phyloP scores from a whole-genome alignment of 352 stramenopile genomes.

The Saprolegnia parasitica region DNA sequence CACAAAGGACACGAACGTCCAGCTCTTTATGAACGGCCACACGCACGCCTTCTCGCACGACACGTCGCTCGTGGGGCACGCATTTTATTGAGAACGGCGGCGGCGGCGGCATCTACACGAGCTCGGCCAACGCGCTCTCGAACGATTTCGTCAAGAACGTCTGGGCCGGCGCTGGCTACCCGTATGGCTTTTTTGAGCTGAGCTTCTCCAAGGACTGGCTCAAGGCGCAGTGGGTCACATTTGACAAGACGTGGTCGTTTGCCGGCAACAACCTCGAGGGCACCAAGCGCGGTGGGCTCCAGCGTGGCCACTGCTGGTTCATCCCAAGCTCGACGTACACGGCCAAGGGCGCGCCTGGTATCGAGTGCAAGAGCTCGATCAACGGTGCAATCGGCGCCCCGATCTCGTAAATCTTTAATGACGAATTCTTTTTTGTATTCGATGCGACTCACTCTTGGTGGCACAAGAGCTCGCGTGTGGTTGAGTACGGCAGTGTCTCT shows the following conservation, averaged over 20 bases:
- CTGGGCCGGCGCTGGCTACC: conserved; percentile 56
- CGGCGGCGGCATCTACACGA: conserved; percentile 73
- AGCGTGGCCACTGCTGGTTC: conserved; percentile 72
- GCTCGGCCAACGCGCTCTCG: conserved; percentile 57
- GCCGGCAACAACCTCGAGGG: conserved; percentile 41
- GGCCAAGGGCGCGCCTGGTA: conserved; percentile 1
- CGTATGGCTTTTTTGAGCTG: conserved; percentile 72
- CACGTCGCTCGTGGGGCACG: conserved; percentile 40
- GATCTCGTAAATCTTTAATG: conserved; percentile 5
- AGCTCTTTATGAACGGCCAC: conserved; percentile 31
- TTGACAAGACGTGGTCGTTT: conserved; percentile 60
- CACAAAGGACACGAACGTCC: conserved; percentile 36
- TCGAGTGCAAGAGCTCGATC: conserved; percentile 18
- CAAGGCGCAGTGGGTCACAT: conserved; percentile 64
- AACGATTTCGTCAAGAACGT: conserved; percentile 42
- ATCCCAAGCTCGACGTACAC: conserved; percentile 34
- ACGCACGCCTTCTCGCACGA: conserved; percentile 33
- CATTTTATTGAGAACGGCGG: conserved; percentile 78
- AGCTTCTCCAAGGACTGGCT: conserved; percentile 55
- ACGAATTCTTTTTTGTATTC: no score
- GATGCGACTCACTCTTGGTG: no score
- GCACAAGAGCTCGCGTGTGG: no score
- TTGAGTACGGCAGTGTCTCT: no score
- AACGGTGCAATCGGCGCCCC: conserved; percentile 19
- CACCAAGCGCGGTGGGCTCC: conserved; percentile 48